phyloP scores from a whole-genome alignment of 768 basidiomycete species.

The Lactifluus rugatus region DNA sequence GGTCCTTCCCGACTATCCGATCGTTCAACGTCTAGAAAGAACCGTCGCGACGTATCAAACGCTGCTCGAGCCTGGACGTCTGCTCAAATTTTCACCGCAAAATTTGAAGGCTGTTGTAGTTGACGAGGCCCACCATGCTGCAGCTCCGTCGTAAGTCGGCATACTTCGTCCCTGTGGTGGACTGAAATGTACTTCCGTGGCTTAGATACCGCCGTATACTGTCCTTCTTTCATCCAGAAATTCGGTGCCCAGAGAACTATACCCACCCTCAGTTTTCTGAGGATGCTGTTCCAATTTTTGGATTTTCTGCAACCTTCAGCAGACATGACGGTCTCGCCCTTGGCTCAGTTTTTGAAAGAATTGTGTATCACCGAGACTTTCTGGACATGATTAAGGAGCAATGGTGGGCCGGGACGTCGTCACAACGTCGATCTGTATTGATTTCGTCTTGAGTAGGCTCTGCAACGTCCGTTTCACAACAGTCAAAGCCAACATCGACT shows the following conservation, averaged over 20 bases:
- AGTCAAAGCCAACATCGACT: slow-evolving; percentile 63
- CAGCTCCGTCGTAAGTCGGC: slow-evolving; percentile 66
- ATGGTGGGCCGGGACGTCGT: slow-evolving; percentile 41
- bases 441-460: slow-evolving; percentile 41
- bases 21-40: slow-evolving; percentile 29
- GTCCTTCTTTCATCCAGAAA: slow-evolving; percentile 68
- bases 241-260: slow-evolving; percentile 42
- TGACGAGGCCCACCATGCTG: slow-evolving; percentile 95
- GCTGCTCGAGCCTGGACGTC: slow-evolving; percentile 48
- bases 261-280: slow-evolving; percentile 23
- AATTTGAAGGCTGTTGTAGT: slow-evolving; percentile 68
- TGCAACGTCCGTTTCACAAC: slow-evolving; percentile 81
- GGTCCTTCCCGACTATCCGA: neutral
- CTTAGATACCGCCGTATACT: slow-evolving; percentile 71
- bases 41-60: slow-evolving; percentile 91
- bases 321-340: slow-evolving; percentile 87
- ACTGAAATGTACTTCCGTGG: slow-evolving; percentile 7
- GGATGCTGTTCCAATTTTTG: slow-evolving; percentile 69
- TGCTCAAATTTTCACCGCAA: slow-evolving; percentile 66
- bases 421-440: neutral
- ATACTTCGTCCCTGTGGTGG: slow-evolving; percentile 9
- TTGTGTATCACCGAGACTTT: slow-evolving; percentile 90
- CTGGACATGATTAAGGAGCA: slow-evolving; percentile 87
- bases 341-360: slow-evolving; percentile 78
- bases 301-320: slow-evolving; percentile 92